Conservation (phyloP, 345 rosid genomes). For the Diplotaxis tenuifolia region DNA sequence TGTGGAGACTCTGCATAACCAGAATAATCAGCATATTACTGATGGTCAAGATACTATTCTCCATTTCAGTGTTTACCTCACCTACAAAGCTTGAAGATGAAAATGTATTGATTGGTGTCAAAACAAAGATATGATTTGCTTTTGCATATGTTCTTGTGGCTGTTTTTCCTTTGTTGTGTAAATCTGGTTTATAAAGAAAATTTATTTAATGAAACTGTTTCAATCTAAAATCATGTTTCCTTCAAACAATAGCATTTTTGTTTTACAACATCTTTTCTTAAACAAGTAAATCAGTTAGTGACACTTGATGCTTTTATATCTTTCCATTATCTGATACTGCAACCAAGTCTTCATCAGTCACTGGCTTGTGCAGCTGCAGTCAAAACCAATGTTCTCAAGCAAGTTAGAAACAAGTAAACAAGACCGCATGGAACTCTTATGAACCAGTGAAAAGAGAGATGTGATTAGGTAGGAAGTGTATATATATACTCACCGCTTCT, state of each 20-base stretch:
- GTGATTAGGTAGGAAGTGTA: neutral
- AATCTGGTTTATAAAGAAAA: neutral
- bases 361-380: conserved; percentile 72
- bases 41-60: neutral
- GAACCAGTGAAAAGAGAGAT: neutral
- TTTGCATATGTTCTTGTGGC: neutral
- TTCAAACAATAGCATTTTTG: neutral
- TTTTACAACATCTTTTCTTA: neutral
- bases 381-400: conserved; percentile 13
- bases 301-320: neutral
- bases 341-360: conserved; percentile 56
- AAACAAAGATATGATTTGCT: no score
- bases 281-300: neutral
- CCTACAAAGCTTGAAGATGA: neutral
- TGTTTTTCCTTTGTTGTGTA: neutral
- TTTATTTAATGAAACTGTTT: neutral
- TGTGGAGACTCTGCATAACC: neutral
- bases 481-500: conserved; percentile 66
- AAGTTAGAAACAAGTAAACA: neutral
- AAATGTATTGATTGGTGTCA: no score
- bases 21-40: neutral
- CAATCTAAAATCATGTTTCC: neutral
- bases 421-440: neutral
- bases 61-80: neutral
- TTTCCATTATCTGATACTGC: conserved; percentile 28